Evolutionary conservation across 31 red algal genomes (phyloP), one percentile per base, ranked within the genome.

Genomic region (Bonnemaisonia californica): DNA sequence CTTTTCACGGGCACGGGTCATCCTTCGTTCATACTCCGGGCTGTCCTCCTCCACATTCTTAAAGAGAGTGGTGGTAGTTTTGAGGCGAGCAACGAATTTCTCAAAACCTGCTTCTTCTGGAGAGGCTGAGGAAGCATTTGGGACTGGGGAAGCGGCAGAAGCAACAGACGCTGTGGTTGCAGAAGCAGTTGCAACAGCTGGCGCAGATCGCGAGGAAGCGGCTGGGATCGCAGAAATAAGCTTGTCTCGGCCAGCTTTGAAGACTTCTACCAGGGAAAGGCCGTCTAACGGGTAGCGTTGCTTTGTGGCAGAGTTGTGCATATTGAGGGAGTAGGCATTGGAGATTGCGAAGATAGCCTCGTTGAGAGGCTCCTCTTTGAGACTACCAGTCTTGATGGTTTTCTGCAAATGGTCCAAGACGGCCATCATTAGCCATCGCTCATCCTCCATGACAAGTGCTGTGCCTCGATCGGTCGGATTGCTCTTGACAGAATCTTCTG

Each of bases 1-100:
- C 69, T 96, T 96, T 4, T 70, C 71, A 19, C 82, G 47, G 23
- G 93, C 93, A 38, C 69, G 90, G 36, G 31, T 41, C 54, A 96
- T 62, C 26, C 93, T 82, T 30, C 51, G 34, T n/a, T 83, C 68
- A 48, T 92, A 96, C 58, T 96, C 93, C 2, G 74, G n/a, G 12
- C 71, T 68, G 35, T 69, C 89, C 59, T 85, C 71, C 21, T 82
- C 74, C 16, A 96, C 38, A 9, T 83, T 83, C 2, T 92, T 66
- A 81, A 96, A 96, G n/a, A 91, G 79, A 21, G 77, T 69, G 9
- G 92, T 95, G 38, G 57, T 42, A 4, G 56, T 23, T 59, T 84
- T 91, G 22, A 96, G 73, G 7, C 76, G 74, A 38, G 35, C 13
- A 22, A 96, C 19, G 30, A 96, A 96, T 37, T 41, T 61, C 9